Percentiles rank a stretch among this genome's conserved stretches.
These are phyloP conservation scores for Nicotiana noctiflora DNA, from an alignment of 257 asterid genomes.

Conservation along the genomic window DNA sequence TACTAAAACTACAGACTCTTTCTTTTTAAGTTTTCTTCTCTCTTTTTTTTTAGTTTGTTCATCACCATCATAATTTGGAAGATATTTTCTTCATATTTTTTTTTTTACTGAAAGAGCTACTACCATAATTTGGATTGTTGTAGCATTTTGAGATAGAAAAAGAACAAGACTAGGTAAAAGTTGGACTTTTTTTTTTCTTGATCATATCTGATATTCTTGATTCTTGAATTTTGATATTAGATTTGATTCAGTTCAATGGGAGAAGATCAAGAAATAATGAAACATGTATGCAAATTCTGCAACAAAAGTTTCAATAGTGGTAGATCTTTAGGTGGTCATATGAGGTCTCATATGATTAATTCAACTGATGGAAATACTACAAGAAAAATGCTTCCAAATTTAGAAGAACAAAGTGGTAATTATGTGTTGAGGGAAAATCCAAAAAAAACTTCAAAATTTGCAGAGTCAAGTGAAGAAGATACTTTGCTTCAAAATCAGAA, in stretches of 20 bases:
- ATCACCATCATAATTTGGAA: not conserved
- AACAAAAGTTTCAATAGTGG: slow-evolving; percentile 54
- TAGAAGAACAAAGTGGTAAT: not conserved
- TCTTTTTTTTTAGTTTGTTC: not conserved
- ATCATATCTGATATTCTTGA: slow-evolving; percentile 11
- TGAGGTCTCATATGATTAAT: slow-evolving; percentile 83
- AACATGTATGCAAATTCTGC: slow-evolving; percentile 64
- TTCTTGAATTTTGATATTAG: not conserved
- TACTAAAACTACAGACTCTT: not conserved
- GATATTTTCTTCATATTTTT: too few species aligned
- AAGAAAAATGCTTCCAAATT: slow-evolving; percentile 8
- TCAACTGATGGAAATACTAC: slow-evolving; percentile 25
- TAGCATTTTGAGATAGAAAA: not conserved
- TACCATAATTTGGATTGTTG: not conserved
- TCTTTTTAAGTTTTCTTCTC: not conserved
- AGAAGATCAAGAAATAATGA: slow-evolving; percentile 32
- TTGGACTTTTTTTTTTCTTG: not conserved
- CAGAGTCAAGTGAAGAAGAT: slow-evolving; percentile 8
- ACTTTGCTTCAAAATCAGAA: slow-evolving; percentile 21
- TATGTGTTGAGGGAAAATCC: slow-evolving; percentile 29
- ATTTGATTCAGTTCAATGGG: slow-evolving; percentile 13
- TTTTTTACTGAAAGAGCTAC: not conserved
- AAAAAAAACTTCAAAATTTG: slow-evolving; percentile 25
- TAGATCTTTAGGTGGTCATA: slow-evolving; percentile 62
- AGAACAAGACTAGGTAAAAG: not conserved